Conservation (phyloP, 805 yeast species). For the Cyberlindnera americana region DNA sequence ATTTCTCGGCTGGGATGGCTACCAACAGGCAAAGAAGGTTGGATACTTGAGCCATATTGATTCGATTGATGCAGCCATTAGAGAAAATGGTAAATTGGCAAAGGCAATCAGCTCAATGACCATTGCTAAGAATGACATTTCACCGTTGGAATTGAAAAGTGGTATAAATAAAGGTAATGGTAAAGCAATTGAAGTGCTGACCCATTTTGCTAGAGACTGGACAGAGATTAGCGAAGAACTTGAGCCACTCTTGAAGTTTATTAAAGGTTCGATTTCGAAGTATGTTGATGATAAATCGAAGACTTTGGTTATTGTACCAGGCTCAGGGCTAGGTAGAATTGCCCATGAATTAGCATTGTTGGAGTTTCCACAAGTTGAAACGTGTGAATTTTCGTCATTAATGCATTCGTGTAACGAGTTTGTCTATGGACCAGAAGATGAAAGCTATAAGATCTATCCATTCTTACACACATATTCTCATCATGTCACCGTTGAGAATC, state of each 20-base stretch:
- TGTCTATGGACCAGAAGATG: slow-evolving; percentile 35
- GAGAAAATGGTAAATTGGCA: slow-evolving; percentile 45
- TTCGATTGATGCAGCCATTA: slow-evolving; percentile 44
- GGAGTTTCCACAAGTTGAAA: slow-evolving; percentile 49
- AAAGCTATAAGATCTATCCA: slow-evolving; percentile 37
- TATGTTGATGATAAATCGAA: slow-evolving; percentile 30
- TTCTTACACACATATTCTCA: slow-evolving; percentile 67
- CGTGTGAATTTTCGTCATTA: slow-evolving; percentile 71
- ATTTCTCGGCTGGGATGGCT: slow-evolving; percentile 53
- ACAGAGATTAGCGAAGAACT: slow-evolving; percentile 47
- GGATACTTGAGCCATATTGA: slow-evolving; percentile 54
- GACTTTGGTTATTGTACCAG: slow-evolving; percentile 71
- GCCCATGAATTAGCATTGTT: slow-evolving; percentile 56
- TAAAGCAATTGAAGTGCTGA: slow-evolving; percentile 62
- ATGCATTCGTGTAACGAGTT: slow-evolving; percentile 72
- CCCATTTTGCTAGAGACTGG: slow-evolving; percentile 85
- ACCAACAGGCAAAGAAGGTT: slow-evolving; percentile 45
- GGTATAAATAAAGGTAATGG: slow-evolving; percentile 28
- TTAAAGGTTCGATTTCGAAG: slow-evolving; percentile 39
- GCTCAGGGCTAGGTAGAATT: slow-evolving; percentile 80
- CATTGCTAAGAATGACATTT: slow-evolving; percentile 34
- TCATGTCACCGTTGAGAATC: slow-evolving; percentile 46
- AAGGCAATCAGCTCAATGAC: slow-evolving; percentile 40
- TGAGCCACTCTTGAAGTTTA: slow-evolving; percentile 49
- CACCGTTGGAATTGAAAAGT: slow-evolving; percentile 41